These are phyloP conservation scores for Akebia trifoliata DNA, from an alignment of 164 flowering plant genomes.

Conservation along the genomic window DNA sequence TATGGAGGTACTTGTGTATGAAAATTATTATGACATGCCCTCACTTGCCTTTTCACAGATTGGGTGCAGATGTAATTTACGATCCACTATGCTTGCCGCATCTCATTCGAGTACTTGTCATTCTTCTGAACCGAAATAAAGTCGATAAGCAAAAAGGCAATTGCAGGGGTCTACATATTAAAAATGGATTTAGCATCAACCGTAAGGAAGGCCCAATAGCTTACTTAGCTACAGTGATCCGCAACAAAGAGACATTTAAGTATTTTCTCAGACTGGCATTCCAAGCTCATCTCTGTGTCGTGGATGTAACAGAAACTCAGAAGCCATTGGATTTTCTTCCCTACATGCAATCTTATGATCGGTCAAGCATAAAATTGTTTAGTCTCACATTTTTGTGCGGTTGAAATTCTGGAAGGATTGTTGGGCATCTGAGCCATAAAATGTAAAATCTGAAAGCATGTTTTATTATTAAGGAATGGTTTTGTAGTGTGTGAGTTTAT, in stretches of 20 bases:
- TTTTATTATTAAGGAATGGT: too few relatives aligned
- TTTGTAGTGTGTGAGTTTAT: too few relatives aligned
- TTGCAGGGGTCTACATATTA: neutral
- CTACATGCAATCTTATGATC: slow-evolving; percentile 63
- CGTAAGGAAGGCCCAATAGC: slow-evolving; percentile 40
- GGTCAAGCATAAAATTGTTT: slow-evolving; percentile 46
- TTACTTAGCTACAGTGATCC: slow-evolving; percentile 76
- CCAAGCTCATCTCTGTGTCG: slow-evolving; percentile 45
- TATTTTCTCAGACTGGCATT: slow-evolving; percentile 46
- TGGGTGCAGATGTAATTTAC: slow-evolving; percentile 95
- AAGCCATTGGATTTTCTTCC: slow-evolving; percentile 58
- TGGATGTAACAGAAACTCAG: slow-evolving; percentile 47
- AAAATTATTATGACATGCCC: neutral
- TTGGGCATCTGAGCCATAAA: too few relatives aligned
- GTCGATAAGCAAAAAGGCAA: neutral
- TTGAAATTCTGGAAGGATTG: slow-evolving; percentile 13
- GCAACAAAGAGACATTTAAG: slow-evolving; percentile 68
- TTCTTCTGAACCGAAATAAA: slow-evolving; percentile 32
- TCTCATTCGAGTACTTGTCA: slow-evolving; percentile 58
- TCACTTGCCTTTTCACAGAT: slow-evolving; percentile 35
- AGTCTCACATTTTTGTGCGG: slow-evolving; percentile 14
- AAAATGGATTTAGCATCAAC: neutral
- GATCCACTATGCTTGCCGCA: slow-evolving; percentile 78
- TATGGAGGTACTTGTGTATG: too few relatives aligned
- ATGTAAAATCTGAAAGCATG: too few relatives aligned